Base-by-base conservation (phyloP, 257 asterid species). In the Primulina eburnea region DNA sequence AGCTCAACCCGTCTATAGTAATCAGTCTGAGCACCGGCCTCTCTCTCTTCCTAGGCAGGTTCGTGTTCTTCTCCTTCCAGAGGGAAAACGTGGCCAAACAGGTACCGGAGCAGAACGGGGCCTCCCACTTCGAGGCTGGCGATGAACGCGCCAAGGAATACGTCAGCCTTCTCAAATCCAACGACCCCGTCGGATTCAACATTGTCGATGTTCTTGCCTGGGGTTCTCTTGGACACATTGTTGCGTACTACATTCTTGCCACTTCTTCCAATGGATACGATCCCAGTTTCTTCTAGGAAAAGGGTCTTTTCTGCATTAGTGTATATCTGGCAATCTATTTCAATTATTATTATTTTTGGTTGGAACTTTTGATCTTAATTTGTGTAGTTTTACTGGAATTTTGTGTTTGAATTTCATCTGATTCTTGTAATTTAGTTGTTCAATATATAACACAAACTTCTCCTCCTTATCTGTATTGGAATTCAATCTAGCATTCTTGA, bases 141-240 rank as follows among this genome's bases (percentile, higher is more conserved):
- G 99, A 94, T 38, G 60, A 64, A 0, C 80, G 99, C 5, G 99
- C 99, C 5, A 94, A 94, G 85, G 97, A 94, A 74, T 94, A 94
- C 72, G 92, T 94, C 10, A 91, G 99, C 74, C 80, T 94, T 14
- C 85, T 94, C 18, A 94, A 94, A 34, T 94, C 97, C 1, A 94
- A 94, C 66, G 99, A 94, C 18, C 99, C 99, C 0, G 96, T 94
- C 5, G 99, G 99, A 0, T 94, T 94, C 59, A 93, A 93, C 88
- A 87, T 93, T 32, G 97, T 93, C 6, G 99, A 93, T 79, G 96
- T 93, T 0, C 87, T 93, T 6, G 96, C 97, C 0, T 93, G 99
- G 99, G 99, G 99, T 0, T 93, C 99, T 0, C 89, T 93, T 18
- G 99, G 99, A 2, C 99, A 94, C 40, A 89, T 94, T 43, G 96